phyloP scores from a whole-genome alignment of 163 green algal species.

The Chloroidium sp. region DNA sequence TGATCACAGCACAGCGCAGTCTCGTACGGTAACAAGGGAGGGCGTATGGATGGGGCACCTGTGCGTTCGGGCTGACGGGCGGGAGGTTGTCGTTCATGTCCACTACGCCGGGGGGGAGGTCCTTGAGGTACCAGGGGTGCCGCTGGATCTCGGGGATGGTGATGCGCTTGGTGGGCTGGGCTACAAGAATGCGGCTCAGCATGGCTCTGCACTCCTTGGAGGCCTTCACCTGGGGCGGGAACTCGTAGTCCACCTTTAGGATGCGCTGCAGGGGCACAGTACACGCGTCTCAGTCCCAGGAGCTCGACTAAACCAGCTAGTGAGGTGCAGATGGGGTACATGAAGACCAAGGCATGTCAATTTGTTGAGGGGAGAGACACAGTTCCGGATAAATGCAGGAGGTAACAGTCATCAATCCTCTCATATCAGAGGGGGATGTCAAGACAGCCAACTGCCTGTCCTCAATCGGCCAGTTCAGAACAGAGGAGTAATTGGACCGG shows the following conservation, averaged over 20 bases:
- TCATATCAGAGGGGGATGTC: too few relatives aligned
- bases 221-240: constrained; percentile 66
- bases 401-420: not conserved
- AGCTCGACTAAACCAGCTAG: not conserved
- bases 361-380: not conserved
- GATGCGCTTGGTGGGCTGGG: constrained; percentile 78
- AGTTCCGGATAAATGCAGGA: not conserved
- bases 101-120: constrained; percentile 77
- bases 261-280: constrained; percentile 54
- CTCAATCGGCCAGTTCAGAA: too few relatives aligned
- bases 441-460: too few relatives aligned
- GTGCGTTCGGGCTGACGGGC: constrained; percentile 55
- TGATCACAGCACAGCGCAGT: too few relatives aligned
- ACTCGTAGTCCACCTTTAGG: constrained; percentile 80
- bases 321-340: not conserved
- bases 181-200: constrained; percentile 59
- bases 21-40: too few relatives aligned
- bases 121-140: constrained; percentile 85
- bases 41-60: constrained; percentile 25
- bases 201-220: constrained; percentile 63
- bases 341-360: not conserved
- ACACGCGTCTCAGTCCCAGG: constrained; percentile 1
- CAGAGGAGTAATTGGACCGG: too few relatives aligned
- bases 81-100: constrained; percentile 88
- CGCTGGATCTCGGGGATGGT: constrained; percentile 75